Base-by-base conservation (phyloP, 805 yeast species). In the Schwanniomyces occidentalis region DNA sequence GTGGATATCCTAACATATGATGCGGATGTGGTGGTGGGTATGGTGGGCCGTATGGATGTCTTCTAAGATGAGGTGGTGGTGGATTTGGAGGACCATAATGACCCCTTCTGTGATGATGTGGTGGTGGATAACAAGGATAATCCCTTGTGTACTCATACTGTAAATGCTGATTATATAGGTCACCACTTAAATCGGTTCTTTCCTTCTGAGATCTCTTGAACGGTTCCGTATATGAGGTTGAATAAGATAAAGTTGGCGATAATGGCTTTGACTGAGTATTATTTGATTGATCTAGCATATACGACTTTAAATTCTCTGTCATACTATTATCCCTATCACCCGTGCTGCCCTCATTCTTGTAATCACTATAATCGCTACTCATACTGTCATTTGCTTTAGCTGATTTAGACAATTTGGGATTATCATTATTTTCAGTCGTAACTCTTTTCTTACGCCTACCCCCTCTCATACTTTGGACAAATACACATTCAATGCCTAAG, bases 401-500 rank as follows among this genome's bases (percentile, higher is more conserved):
- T n/a, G n/a, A n/a, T n/a, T n/a, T n/a, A n/a, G n/a, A n/a, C n/a
- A n/a, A n/a, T n/a, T n/a, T n/a, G n/a, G n/a, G n/a, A n/a, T n/a
- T n/a, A n/a, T n/a, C n/a, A n/a, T n/a, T n/a, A n/a, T n/a, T n/a
- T 13, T n/a, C 15, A 4, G 22, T 21, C 22, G 8, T 20, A 21
- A 8, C 14, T 21, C 28, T 20, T 53, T 60, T 66, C 40, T 64
- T 54, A 23, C 82, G 59, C 29, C 79, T 56, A 3, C 84, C 85
- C 15, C 85, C 84, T 35, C 84, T 50, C 49, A 65, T 72, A 38
- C 77, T 68, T 34, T 72, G 74, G 10, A 78, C 80, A 54, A 76
- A 78, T 14, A 76, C 71, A 54, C 85, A 78, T 18, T 69, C 71
- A 0, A 61, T 54, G 1, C 71, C 73, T 12, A 71, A 48, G 3